These are phyloP conservation scores for Hypomyces rosellus DNA, from an alignment of 2,329 filamentous ascomycete genomes.

Conservation along the genomic window DNA sequence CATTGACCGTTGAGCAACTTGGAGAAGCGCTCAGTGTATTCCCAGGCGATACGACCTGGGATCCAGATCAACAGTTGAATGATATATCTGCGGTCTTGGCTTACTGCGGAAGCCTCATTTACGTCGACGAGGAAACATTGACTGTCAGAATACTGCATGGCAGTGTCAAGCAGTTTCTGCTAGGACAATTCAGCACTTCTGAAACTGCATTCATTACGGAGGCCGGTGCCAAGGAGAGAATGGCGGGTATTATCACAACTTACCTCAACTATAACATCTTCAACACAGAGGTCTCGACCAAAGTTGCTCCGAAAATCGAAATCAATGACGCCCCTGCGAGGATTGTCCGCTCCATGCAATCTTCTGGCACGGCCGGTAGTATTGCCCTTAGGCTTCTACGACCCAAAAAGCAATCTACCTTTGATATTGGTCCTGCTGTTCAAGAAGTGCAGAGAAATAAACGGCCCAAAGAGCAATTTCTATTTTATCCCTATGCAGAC, in stretches of 20 bases:
- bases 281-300: not conserved
- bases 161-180: slow-evolving; percentile 29
- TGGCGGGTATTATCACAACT: slow-evolving; percentile 22
- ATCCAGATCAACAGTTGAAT: slow-evolving; percentile 15
- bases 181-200: slow-evolving; percentile 14
- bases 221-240: slow-evolving; percentile 13
- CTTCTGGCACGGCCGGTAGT: not conserved
- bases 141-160: slow-evolving; percentile 28
- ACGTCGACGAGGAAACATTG: slow-evolving; percentile 28
- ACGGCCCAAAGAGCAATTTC: too few species aligned
- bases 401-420: too few species aligned
- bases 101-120: slow-evolving; percentile 29
- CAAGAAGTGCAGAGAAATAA: too few species aligned
- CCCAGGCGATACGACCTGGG: slow-evolving; percentile 24
- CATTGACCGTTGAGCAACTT: slow-evolving; percentile 28
- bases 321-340: not conserved
- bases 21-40: slow-evolving; percentile 33
- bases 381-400: too few species aligned
- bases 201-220: not conserved
- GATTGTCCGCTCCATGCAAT: not conserved
- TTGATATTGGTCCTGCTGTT: too few species aligned
- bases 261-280: slow-evolving; percentile 18
- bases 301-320: not conserved
- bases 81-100: slow-evolving; percentile 19
- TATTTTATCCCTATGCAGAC: too few species aligned